A percentile compares a stretch with the other conserved stretches of the same genome.
These are phyloP conservation scores for Penicillium paneum DNA, from an alignment of 2,329 filamentous ascomycete species.

Conservation along the genomic window DNA sequence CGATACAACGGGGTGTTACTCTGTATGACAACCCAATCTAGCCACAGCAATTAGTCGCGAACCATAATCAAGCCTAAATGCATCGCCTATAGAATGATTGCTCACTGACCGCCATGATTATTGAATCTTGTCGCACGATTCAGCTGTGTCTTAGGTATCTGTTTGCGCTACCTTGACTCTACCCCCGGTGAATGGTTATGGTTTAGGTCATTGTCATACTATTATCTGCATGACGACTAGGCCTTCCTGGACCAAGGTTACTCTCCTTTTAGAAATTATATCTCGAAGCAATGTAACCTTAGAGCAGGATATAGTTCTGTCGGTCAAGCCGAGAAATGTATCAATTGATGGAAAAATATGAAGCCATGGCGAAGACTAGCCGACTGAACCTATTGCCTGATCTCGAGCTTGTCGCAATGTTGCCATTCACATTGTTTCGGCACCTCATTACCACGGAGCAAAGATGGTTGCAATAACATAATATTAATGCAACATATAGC, in stretches of 20 bases:
- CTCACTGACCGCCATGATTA: neutral
- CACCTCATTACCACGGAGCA: neutral
- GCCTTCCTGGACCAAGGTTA: slow-evolving; percentile 9
- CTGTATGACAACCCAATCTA: slow-evolving; percentile 1
- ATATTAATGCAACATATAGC: slow-evolving; percentile 9
- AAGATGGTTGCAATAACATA: slow-evolving; percentile 7
- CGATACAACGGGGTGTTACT: neutral
- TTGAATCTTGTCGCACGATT: neutral
- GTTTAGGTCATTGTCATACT: slow-evolving; percentile 10
- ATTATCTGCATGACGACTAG: slow-evolving; percentile 3
- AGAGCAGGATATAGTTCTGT: slow-evolving; percentile 1
- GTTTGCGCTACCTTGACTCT: slow-evolving; percentile 1
- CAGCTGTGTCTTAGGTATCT: neutral
- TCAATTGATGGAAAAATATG: neutral
- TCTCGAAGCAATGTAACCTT: slow-evolving; percentile 18
- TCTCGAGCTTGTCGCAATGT: neutral
- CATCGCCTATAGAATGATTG: neutral
- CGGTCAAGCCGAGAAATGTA: slow-evolving; percentile 10
- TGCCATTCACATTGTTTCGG: slow-evolving; percentile 1
- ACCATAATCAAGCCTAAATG: neutral
- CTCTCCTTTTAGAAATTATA: neutral
- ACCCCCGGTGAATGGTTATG: slow-evolving; percentile 1
- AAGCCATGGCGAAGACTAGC: neutral
- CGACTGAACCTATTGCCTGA: neutral
- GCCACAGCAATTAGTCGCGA: neutral